Evolutionary conservation across 225 moss, liverwort and hornwort species (phyloP).

Genomic region (Neckera pumila): DNA sequence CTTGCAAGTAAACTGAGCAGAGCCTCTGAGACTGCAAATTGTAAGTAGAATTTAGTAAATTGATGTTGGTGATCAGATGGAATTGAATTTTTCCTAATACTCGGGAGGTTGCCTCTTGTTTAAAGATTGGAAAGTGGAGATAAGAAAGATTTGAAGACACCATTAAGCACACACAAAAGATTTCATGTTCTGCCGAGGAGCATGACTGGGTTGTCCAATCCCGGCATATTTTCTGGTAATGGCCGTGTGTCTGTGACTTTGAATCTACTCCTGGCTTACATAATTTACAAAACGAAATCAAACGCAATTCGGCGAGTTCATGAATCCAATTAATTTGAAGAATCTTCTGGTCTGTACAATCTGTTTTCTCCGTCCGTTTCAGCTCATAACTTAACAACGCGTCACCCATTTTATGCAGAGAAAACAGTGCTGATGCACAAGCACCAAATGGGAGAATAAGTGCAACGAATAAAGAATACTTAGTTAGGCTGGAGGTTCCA

Average conservation of each 20-base stretch:
- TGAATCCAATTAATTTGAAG: neutral
- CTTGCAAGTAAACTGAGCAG: neutral
- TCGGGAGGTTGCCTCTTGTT: neutral
- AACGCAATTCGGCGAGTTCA: neutral
- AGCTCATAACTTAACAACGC: neutral
- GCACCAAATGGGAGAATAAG: conserved; percentile 15
- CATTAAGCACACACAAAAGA: conserved; percentile 8
- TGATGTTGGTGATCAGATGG: neutral
- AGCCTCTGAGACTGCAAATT: neutral
- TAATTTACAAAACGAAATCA: neutral
- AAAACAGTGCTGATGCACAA: conserved; percentile 9
- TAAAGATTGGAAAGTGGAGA: conserved; percentile 16
- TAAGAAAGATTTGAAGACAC: conserved; percentile 14
- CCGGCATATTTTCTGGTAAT: conserved; percentile 19
- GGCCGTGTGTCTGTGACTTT: neutral
- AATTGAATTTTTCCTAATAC: neutral
- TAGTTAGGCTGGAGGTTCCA: too few species aligned
- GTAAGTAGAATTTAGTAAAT: neutral
- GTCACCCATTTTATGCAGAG: neutral
- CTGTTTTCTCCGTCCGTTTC: neutral
- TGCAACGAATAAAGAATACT: neutral
- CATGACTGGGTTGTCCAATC: conserved; percentile 5
- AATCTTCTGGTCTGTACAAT: too few species aligned
- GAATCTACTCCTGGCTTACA: neutral
- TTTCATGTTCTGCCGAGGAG: conserved; percentile 6